Conservation (phyloP, 441 rosid genomes). For the Breynia disticha region DNA sequence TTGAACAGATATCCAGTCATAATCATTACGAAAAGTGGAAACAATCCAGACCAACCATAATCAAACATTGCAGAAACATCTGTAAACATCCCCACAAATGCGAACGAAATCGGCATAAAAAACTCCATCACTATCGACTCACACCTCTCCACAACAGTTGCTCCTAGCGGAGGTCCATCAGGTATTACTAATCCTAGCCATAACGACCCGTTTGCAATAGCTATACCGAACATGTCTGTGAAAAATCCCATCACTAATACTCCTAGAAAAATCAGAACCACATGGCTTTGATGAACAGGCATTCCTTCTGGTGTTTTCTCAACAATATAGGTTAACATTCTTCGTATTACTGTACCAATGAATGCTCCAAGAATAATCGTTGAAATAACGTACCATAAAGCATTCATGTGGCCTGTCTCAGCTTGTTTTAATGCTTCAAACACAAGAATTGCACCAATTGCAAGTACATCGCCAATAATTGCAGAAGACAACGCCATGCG, state of each 20-base stretch:
- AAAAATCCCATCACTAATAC: conserved; percentile 33
- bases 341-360: conserved; percentile 18
- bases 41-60: conserved; percentile 32
- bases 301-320: conserved; percentile 35
- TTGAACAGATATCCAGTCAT: conserved; percentile 31
- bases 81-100: conserved; percentile 32
- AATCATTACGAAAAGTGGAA: conserved; percentile 33
- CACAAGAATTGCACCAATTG: conserved; percentile 17
- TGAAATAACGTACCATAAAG: conserved; percentile 31
- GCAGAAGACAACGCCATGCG: conserved; percentile 44
- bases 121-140: conserved; percentile 42
- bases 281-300: conserved; percentile 36
- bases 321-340: conserved; percentile 35
- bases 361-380: conserved; percentile 15
- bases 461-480: conserved; percentile 35
- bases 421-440: conserved; percentile 45
- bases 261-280: conserved; percentile 31
- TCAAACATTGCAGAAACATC: conserved; percentile 28
- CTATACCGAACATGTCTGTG: conserved; percentile 47
- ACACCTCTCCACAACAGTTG: conserved; percentile 36
- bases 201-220: conserved; percentile 43
- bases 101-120: conserved; percentile 46
- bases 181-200: conserved; percentile 56
- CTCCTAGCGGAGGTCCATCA: conserved; percentile 50
- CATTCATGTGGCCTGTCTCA: conserved; percentile 11